Base-by-base conservation (phyloP, 257 asterid species). In the Ballota nigra region DNA sequence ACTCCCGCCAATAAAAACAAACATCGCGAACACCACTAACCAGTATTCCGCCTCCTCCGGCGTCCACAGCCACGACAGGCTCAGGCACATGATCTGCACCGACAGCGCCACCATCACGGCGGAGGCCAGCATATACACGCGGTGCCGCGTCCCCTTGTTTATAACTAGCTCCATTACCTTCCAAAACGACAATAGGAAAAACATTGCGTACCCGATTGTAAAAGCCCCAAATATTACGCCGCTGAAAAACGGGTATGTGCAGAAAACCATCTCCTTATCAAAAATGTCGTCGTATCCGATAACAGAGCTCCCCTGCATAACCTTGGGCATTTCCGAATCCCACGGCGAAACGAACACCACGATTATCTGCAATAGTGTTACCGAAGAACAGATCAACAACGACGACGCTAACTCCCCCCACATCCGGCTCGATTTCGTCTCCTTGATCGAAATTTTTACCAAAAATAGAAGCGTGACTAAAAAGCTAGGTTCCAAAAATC, bases 191-290 rank as follows among this genome's bases (percentile, higher is more conserved):
- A 87, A 6, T 74, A 88, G 13, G 69, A 92, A 89, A 0, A 80
- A 87, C 38, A 86, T 56, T 0, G 85, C 83, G 51, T 87, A 92
- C 2, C 64, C 83, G 1, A 75, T 74, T 34, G 84, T 74, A 66
- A 92, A 92, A 13, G 68, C 87, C 5, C 81, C 82, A 36, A 92
- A 89, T 2, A 84, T 49, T 0, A 85, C 43, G 70, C 88, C 73
- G 70, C 92, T 89, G 66, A 87, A 78, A 49, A 90, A 75, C 0
- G 98, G 98, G 75, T 85, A 92, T 1, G 84, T 81, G 80, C 98
- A 92, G 3, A 92, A 79, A 8, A 81, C 80, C 12, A 64, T 68
- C 23, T 56, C 66, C 24, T 80, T 63, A 0, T 89, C 96, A 0
- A 20, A 58, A 4, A 2, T 8, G 62, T 89, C 94, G 0, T 62